Evolutionary conservation across 108 stramenopile genomes (phyloP).

Genomic region (Licmophora abbreviata): DNA sequence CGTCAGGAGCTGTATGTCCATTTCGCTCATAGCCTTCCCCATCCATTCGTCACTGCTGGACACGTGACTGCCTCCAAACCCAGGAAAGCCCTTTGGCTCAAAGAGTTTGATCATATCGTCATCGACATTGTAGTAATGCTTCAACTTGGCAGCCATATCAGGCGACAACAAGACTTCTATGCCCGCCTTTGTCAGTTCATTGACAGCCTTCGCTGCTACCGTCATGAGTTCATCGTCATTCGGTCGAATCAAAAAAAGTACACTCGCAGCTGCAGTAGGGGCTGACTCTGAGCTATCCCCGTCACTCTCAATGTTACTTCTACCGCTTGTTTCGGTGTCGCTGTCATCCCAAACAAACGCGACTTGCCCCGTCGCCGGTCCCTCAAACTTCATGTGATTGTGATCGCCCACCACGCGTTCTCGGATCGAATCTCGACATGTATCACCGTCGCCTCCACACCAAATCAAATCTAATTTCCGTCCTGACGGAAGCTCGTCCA

Average conservation of each 20-base stretch:
- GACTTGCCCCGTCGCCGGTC: slow-evolving; percentile 81
- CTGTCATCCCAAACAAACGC: slow-evolving; percentile 51
- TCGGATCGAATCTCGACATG: slow-evolving; percentile 47
- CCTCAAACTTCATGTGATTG: slow-evolving; percentile 64
- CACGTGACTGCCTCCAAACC: slow-evolving; percentile 39
- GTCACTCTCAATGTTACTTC: slow-evolving; percentile 6
- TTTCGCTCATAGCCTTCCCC: slow-evolving; percentile 2
- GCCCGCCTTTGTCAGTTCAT: slow-evolving; percentile 29
- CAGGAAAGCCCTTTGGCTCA: slow-evolving; percentile 46
- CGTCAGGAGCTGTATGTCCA: slow-evolving; percentile 18
- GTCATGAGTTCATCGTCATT: slow-evolving; percentile 51
- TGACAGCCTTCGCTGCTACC: slow-evolving; percentile 53
- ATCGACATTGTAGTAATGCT: slow-evolving; percentile 39
- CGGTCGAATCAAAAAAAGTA: slow-evolving; percentile 58
- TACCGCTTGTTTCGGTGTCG: slow-evolving; percentile 1
- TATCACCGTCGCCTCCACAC: slow-evolving; percentile 46
- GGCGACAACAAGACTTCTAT: slow-evolving; percentile 46
- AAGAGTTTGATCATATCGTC: slow-evolving; percentile 51
- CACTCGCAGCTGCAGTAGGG: slow-evolving; percentile 26
- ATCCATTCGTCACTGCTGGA: slow-evolving; percentile 4
- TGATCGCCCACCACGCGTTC: slow-evolving; percentile 65
- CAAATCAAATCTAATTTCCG: slow-evolving; percentile 59
- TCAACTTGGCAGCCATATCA: slow-evolving; percentile 46
- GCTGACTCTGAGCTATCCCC: slow-evolving; percentile 1
- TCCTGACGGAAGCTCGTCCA: too few relatives aligned